Percentiles rank a stretch among this genome's conserved stretches.
phyloP scores from a whole-genome alignment of 306 rosid species.

The Trichosanthes truncata region DNA sequence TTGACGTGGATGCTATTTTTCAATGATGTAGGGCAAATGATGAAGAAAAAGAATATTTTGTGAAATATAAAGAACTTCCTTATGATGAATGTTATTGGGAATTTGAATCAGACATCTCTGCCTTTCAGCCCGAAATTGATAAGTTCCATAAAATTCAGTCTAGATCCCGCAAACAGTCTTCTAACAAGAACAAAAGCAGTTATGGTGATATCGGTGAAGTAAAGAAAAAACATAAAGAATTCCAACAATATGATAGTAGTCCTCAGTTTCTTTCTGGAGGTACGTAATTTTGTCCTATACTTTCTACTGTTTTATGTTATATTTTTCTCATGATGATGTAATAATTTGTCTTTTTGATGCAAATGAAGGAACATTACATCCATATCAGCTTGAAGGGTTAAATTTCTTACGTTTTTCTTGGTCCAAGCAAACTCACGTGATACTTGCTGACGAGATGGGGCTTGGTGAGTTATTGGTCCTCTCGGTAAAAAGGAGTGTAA shows the following conservation, averaged over 20 bases:
- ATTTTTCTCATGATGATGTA: not conserved
- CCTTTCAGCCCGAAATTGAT: constrained; percentile 92
- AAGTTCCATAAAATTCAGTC: constrained; percentile 65
- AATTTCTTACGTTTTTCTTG: constrained; percentile 93
- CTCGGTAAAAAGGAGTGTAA: not conserved
- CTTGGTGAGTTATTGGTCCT: constrained; percentile 50
- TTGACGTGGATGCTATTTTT: constrained; percentile 4
- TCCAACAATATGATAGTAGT: constrained; percentile 79
- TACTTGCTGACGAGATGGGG: constrained; percentile 99
- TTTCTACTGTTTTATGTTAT: constrained; percentile 13
- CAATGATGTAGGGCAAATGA: constrained; percentile 55
- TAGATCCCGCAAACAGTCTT: constrained; percentile 44
- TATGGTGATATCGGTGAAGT: constrained; percentile 44
- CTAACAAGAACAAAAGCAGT: constrained; percentile 46
- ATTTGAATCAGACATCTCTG: constrained; percentile 73
- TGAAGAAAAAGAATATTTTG: constrained; percentile 74
- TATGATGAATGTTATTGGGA: constrained; percentile 98
- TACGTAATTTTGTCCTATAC: constrained; percentile 16
- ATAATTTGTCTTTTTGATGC: constrained; percentile 11
- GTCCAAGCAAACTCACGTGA: constrained; percentile 98
- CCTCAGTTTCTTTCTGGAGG: constrained; percentile 87
- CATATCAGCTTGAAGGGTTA: constrained; percentile 98
- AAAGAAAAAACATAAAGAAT: constrained; percentile 72
- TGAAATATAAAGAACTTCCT: constrained; percentile 93
- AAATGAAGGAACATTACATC: constrained; percentile 74